A percentile compares a stretch with the other conserved stretches of the same genome.
phyloP scores from a whole-genome alignment of 73 alveolate genomes.

The Paramecium sonneborni region DNA sequence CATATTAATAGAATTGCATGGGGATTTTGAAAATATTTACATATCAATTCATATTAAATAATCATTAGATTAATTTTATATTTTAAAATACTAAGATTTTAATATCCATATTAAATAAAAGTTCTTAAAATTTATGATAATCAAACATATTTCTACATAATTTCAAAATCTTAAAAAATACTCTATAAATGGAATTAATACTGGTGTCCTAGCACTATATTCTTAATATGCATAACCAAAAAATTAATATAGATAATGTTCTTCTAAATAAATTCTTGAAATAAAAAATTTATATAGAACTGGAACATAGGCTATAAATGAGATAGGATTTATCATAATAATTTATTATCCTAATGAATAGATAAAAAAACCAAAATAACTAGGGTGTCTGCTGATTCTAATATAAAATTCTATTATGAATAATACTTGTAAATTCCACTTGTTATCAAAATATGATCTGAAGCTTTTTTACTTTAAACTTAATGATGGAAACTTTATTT shows the following conservation, averaged over 20 bases:
- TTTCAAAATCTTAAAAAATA: conserved; percentile 34
- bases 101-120: no score
- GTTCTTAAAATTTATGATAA: no score
- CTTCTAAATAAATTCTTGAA: conserved; percentile 81
- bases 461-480: conserved; percentile 74
- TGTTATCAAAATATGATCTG: conserved; percentile 77
- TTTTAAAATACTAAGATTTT: no score
- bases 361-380: conserved; percentile 89
- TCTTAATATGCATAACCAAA: conserved; percentile 80
- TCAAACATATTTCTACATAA: no score
- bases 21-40: neutral
- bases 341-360: conserved; percentile 89
- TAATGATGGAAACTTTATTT: conserved; percentile 62
- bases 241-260: conserved; percentile 74
- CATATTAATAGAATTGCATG: neutral
- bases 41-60: no score
- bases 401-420: neutral
- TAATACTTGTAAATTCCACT: conserved; percentile 76
- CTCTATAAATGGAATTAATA: conserved; percentile 83
- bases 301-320: conserved; percentile 72
- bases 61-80: no score
- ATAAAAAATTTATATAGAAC: conserved; percentile 79
- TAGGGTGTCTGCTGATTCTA: conserved; percentile 84
- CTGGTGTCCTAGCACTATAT: conserved; percentile 74
- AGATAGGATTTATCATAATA: conserved; percentile 80